A percentile compares a stretch with the other conserved stretches of the same genome.
Evolutionary conservation across 2,329 filamentous ascomycete species (phyloP).

Genomic region (Alternaria brassicae): DNA sequence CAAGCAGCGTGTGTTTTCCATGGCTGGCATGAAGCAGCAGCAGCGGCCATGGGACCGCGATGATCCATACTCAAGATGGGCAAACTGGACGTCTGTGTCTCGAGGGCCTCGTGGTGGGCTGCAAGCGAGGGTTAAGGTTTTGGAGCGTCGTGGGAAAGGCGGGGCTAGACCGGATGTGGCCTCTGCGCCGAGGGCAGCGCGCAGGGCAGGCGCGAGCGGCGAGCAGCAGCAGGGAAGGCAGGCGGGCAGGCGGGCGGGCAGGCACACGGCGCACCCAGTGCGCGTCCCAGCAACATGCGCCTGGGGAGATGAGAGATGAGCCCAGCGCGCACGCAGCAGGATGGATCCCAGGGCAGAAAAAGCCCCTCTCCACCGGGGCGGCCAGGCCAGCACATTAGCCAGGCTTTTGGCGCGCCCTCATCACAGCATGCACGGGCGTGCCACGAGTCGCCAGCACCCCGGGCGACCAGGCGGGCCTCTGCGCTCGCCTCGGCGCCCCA

Average conservation of each 20-base stretch:
- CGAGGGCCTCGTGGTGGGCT: conserved; percentile 20
- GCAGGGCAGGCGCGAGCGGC: conserved; percentile 10
- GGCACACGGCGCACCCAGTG: neutral
- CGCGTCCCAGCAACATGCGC: conserved; percentile 1
- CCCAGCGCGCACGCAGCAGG: neutral
- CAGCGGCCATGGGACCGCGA: conserved; percentile 15
- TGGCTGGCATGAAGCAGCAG: conserved; percentile 5
- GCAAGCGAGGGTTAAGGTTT: conserved; percentile 22
- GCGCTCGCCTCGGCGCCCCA: conserved; percentile 22
- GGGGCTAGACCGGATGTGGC: conserved; percentile 19
- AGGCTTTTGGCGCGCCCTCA: conserved; percentile 18
- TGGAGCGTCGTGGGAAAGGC: conserved; percentile 1
- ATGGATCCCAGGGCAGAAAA: conserved; percentile 1
- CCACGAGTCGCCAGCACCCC: conserved; percentile 32
- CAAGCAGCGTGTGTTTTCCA: conserved; percentile 10
- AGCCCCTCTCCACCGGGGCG: conserved; percentile 4
- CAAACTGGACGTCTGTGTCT: conserved; percentile 27
- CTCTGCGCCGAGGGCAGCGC: conserved; percentile 12
- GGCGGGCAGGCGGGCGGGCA: too few relatives aligned
- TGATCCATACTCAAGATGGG: conserved; percentile 22
- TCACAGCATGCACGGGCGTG: conserved; percentile 23
- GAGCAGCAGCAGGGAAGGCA: conserved; percentile 1
- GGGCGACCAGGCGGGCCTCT: conserved; percentile 8
- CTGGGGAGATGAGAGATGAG: neutral
- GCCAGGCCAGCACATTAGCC: conserved; percentile 15